Percentiles rank a stretch among this genome's conserved stretches.
These are phyloP conservation scores for Arachnomyces sp. DNA, from an alignment of 2,329 filamentous ascomycete genomes.

Conservation along the genomic window DNA sequence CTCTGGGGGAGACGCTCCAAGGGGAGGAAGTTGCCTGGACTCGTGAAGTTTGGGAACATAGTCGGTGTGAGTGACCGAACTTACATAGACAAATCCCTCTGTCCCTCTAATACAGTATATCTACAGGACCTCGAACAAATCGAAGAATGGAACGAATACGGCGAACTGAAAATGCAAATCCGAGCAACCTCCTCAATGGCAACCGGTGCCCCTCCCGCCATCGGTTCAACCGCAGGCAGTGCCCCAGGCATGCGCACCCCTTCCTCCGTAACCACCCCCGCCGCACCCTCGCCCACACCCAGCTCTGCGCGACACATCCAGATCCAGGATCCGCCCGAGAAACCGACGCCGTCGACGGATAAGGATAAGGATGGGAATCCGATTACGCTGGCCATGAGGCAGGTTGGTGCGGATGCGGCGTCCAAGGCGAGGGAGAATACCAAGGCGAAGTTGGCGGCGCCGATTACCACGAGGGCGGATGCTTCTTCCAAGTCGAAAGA, in stretches of 20 bases:
- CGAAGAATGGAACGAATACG: constrained; percentile 99
- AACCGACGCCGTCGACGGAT: constrained; percentile 21
- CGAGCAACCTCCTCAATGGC: constrained; percentile 33
- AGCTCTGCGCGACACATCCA: constrained; percentile 28
- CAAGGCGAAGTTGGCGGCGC: constrained; percentile 8
- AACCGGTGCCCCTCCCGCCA: constrained; percentile 24
- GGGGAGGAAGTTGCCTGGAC: constrained; percentile 77
- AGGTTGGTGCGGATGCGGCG: constrained; percentile 33
- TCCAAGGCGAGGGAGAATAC: constrained; percentile 28
- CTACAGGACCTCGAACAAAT: constrained; percentile 79
- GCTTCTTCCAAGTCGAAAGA: constrained; percentile 8
- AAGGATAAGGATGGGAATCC: constrained; percentile 27
- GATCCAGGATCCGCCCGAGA: constrained; percentile 31
- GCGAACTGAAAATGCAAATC: constrained; percentile 83
- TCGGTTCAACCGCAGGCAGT: constrained; percentile 14
- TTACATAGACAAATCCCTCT: background rate
- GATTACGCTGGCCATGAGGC: constrained; percentile 34
- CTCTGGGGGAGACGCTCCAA: constrained; percentile 78
- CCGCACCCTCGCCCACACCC: constrained; percentile 16
- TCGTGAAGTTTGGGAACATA: constrained; percentile 80
- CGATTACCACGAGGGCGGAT: constrained; percentile 9
- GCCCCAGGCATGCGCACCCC: constrained; percentile 19
- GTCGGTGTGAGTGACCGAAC: constrained; percentile 60
- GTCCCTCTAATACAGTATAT: constrained; percentile 5
- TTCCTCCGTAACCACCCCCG: constrained; percentile 15